A percentile compares a stretch with the other conserved stretches of the same genome.
Conservation (phyloP, 2,329 filamentous ascomycete genomes). For the Fusarium fracticaudum region DNA sequence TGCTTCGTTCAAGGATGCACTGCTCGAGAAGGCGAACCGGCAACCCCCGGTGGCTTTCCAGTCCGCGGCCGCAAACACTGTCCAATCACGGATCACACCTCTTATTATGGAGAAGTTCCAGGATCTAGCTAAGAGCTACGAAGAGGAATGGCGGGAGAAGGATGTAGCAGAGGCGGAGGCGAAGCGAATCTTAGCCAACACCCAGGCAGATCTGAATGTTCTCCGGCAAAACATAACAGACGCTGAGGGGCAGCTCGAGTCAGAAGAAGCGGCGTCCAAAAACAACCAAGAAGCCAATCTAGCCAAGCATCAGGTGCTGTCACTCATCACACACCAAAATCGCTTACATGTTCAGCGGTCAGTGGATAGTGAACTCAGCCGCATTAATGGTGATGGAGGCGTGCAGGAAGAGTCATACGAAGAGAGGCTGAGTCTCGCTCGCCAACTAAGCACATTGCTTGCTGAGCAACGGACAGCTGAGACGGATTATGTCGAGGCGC, state of each 20-base stretch:
- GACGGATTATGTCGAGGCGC: slow-evolving; percentile 72
- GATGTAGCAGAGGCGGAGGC: slow-evolving; percentile 75
- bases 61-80: slow-evolving; percentile 73
- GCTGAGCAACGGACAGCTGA: slow-evolving; percentile 71
- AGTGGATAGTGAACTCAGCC: slow-evolving; percentile 60
- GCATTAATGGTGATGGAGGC: slow-evolving; percentile 59
- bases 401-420: slow-evolving; percentile 58
- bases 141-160: slow-evolving; percentile 79
- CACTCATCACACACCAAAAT: slow-evolving; percentile 62
- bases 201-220: slow-evolving; percentile 72
- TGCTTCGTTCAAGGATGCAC: slow-evolving; percentile 62
- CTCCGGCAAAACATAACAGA: slow-evolving; percentile 69
- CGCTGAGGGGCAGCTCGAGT: slow-evolving; percentile 64
- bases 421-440: slow-evolving; percentile 66
- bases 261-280: slow-evolving; percentile 63
- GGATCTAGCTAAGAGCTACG: slow-evolving; percentile 75
- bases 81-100: slow-evolving; percentile 75
- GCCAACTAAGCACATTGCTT: slow-evolving; percentile 65
- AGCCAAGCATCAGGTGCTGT: slow-evolving; percentile 59
- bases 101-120: slow-evolving; percentile 78
- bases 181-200: slow-evolving; percentile 70
- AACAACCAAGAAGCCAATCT: slow-evolving; percentile 61
- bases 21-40: slow-evolving; percentile 53
- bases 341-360: slow-evolving; percentile 62
- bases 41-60: slow-evolving; percentile 58